These are phyloP conservation scores for Xylogone sp. DNA, from an alignment of 2,329 filamentous ascomycete species.

Conservation along the genomic window DNA sequence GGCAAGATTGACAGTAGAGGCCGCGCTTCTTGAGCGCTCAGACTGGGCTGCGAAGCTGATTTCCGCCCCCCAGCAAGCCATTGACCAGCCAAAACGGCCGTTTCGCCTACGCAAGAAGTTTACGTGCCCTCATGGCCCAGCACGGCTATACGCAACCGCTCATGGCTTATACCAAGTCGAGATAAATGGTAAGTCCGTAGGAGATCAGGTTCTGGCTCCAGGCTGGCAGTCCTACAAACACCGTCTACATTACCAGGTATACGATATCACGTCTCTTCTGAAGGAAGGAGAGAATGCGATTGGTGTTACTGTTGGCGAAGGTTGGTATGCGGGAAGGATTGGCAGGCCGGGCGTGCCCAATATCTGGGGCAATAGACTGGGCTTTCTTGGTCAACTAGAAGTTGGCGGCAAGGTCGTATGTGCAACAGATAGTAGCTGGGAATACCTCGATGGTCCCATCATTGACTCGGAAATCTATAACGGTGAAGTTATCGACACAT, in stretches of 20 bases:
- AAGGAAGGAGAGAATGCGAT: conserved; percentile 33
- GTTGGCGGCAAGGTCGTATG: conserved; percentile 7
- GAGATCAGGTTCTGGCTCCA: conserved; percentile 39
- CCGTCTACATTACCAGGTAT: conserved; percentile 46
- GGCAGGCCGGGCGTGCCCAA: conserved; percentile 25
- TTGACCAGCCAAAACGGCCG: conserved; percentile 30
- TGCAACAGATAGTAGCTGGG: neutral
- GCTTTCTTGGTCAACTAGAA: conserved; percentile 26
- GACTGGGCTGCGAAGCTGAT: conserved; percentile 8
- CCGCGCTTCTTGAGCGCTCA: neutral
- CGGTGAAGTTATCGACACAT: conserved; percentile 40
- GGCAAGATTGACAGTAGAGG: conserved; percentile 11
- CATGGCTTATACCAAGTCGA: conserved; percentile 34
- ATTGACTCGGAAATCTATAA: conserved; percentile 33
- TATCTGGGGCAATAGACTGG: conserved; percentile 34
- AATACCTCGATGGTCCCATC: conserved; percentile 2
- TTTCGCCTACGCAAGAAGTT: conserved; percentile 19
- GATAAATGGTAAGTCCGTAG: conserved; percentile 42
- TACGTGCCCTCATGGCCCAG: neutral
- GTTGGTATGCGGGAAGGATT: conserved; percentile 43
- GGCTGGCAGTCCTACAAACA: conserved; percentile 49
- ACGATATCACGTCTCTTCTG: conserved; percentile 42
- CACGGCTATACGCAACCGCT: conserved; percentile 14
- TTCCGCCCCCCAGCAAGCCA: conserved; percentile 21
- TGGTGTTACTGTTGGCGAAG: conserved; percentile 41